Evolutionary conservation across 1,139 yeast genomes (phyloP), one percentile per base, ranked within the genome.

Genomic region (Wickerhamomyces sp.): DNA sequence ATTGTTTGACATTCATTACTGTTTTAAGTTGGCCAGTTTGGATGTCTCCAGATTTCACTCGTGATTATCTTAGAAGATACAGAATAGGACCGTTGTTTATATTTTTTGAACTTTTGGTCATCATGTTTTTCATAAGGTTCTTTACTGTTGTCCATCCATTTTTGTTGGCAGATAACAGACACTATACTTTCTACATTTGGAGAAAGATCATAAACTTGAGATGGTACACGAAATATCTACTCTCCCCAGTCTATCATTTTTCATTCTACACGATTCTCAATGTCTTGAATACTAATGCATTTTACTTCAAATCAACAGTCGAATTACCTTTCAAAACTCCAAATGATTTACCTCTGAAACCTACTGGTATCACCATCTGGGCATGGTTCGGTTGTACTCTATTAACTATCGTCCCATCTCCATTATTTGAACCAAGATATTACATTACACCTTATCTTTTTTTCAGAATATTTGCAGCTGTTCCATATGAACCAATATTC

Each of bases 361-460:
- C 69, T 42, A 65, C 72, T 11, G 72, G 69, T 30, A 66, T 69
- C 15, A 65, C 72, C 23, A 64, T 68, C 52, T 66, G 76, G 10
- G 76, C 81, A 1, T 79, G 73, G 48, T 48, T 81, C 2, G 65
- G 68, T 0, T 84, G 91, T 30, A 71, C 78, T 0, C 58, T 74
- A 3, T 62, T 79, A 3, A 84, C 94, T 0, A 71, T 93, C 27
- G 78, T 85, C 0, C 96, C 98, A 13, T 83, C 96, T 0, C 98
- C 99, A 10, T 70, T 93, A 51, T 81, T 94, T 58, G 99, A 93
- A 63, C 96, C 97, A 40, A 76, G 99, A 45, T 93, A 94, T 64
- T 93, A 84, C 63, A 85, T 93, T 43, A 60, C 88, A 3, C 98
- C 99, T 4, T 80, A 79, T 59, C 62, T 86, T 13, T 61, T 90